phyloP scores from a whole-genome alignment of 306 rosid species.

The Casuarina equisetifolia region DNA sequence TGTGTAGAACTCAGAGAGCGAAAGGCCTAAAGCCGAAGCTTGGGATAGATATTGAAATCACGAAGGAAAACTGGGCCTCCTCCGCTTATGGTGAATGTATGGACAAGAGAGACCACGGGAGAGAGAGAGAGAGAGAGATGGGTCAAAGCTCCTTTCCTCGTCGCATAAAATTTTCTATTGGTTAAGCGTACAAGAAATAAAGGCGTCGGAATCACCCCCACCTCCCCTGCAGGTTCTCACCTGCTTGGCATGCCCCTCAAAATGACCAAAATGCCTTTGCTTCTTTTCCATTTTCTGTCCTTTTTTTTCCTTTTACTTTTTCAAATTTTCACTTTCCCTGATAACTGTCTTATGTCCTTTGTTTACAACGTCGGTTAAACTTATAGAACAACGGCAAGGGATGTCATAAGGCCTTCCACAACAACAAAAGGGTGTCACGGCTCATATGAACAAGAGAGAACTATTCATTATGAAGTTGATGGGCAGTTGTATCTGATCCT shows the following conservation, averaged over 20 bases:
- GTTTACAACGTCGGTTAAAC: no score
- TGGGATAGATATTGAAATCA: conserved; percentile 14
- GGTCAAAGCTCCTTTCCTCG: conserved; percentile 53
- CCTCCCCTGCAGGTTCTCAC: conserved; percentile 43
- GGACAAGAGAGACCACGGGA: conserved; percentile 20
- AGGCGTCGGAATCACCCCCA: conserved; percentile 61
- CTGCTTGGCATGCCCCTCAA: conserved; percentile 46
- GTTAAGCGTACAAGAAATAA: conserved; percentile 48
- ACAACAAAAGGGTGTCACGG: no score
- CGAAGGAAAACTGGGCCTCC: conserved; percentile 32
- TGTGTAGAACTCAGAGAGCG: conserved; percentile 24
- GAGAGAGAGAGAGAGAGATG: conserved; percentile 27
- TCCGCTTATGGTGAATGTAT: conserved; percentile 47
- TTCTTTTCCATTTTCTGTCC: not conserved
- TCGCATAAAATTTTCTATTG: conserved; percentile 45
- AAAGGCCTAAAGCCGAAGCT: conserved; percentile 16
- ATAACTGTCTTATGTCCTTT: not conserved
- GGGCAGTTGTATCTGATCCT: no score
- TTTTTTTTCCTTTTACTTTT: not conserved
- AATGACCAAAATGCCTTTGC: conserved; percentile 22
- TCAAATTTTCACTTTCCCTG: not conserved
- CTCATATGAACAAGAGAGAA: no score
- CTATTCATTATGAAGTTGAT: no score
- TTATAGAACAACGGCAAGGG: no score
- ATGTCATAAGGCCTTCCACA: no score